A percentile compares a stretch with the other conserved stretches of the same genome.
Conservation (phyloP, 805 yeast species). For the Candida parachauliodes region DNA sequence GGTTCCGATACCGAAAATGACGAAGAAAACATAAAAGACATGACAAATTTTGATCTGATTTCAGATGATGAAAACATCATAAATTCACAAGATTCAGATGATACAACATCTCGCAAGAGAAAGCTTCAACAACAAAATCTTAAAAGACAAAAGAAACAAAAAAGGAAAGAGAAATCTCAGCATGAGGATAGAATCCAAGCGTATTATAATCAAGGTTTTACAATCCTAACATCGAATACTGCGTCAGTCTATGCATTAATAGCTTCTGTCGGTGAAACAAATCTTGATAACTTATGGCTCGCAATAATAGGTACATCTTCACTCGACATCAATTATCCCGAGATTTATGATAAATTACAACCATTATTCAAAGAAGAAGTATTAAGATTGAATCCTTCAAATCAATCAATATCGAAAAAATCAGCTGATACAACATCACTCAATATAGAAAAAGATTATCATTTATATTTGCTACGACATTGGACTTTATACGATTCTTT, state of each 20-base stretch:
- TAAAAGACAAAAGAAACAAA: slow-evolving; percentile 34
- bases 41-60: slow-evolving; percentile 12
- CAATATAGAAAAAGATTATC: slow-evolving; percentile 76
- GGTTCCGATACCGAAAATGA: slow-evolving; percentile 17
- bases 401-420: slow-evolving; percentile 15
- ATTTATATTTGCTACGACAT: slow-evolving; percentile 81
- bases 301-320: slow-evolving; percentile 87
- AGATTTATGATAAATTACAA: slow-evolving; percentile 64
- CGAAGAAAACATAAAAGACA: slow-evolving; percentile 10
- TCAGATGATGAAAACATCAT: slow-evolving; percentile 9
- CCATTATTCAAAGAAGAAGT: slow-evolving; percentile 85
- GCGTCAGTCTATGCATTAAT: slow-evolving; percentile 77
- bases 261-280: slow-evolving; percentile 80
- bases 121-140: slow-evolving; percentile 26
- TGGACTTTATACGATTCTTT: slow-evolving; percentile 92
- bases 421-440: slow-evolving; percentile 46
- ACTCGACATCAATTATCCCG: slow-evolving; percentile 67
- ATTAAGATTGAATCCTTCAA: slow-evolving; percentile 53
- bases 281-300: slow-evolving; percentile 70
- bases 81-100: slow-evolving; percentile 24
- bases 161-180: slow-evolving; percentile 35
- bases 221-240: slow-evolving; percentile 69
- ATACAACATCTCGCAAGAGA: slow-evolving; percentile 22
- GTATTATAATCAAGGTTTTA: slow-evolving; percentile 83
- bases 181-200: slow-evolving; percentile 59